Conservation (phyloP, 441 rosid genomes). For the Populus hybrid region DNA sequence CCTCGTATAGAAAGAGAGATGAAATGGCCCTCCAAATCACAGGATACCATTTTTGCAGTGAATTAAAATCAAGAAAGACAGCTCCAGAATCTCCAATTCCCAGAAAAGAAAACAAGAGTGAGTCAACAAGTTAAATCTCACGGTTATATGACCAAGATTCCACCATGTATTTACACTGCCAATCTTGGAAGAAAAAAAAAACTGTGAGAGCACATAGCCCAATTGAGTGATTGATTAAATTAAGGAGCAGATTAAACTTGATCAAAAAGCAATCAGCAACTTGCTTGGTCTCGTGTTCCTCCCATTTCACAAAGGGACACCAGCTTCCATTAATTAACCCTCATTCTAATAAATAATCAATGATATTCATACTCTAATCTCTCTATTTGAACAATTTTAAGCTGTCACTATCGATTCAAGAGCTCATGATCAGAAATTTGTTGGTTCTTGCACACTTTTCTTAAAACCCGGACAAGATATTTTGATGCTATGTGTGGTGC, state of each 20-base stretch:
- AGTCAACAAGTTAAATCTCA: not conserved
- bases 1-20: too few relatives aligned
- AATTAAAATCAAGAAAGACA: conserved; percentile 1
- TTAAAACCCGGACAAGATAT: conserved; percentile 17
- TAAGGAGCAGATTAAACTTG: conserved; percentile 3
- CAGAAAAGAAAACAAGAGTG: not conserved
- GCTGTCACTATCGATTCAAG: conserved; percentile 37
- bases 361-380: conserved; percentile 11
- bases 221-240: conserved; percentile 24
- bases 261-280: conserved; percentile 32
- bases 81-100: not conserved
- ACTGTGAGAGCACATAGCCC: conserved; percentile 36
- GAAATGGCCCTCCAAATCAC: not conserved
- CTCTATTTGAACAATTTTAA: conserved; percentile 17
- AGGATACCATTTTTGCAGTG: conserved; percentile 5
- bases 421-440: conserved; percentile 16
- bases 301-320: conserved; percentile 37
- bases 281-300: conserved; percentile 56
- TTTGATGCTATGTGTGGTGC: conserved; percentile 24
- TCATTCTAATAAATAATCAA: conserved; percentile 12
- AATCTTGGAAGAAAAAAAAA: not conserved
- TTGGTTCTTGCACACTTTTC: conserved; percentile 13
- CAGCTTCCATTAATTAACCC: conserved; percentile 20
- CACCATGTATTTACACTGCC: conserved; percentile 15
- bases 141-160: conserved; percentile 33